These are phyloP conservation scores for Trichoderma asperelloides DNA, from an alignment of 495 filamentous ascomycete genomes.

Conservation along the genomic window DNA sequence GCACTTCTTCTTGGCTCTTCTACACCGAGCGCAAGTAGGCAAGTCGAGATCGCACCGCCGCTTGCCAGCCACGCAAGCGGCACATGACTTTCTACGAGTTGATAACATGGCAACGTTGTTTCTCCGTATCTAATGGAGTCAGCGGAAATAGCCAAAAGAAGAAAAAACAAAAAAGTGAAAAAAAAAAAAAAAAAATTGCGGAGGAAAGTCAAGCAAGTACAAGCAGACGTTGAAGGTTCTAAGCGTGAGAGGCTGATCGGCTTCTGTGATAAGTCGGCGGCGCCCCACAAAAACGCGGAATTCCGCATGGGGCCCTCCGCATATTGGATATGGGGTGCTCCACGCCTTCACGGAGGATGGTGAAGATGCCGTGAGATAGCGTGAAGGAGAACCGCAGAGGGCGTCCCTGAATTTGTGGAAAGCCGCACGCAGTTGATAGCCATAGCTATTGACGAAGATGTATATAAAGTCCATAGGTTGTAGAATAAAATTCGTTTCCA, in stretches of 20 bases:
- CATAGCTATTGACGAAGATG: too few relatives aligned
- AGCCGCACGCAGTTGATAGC: background rate
- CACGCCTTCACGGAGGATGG: background rate
- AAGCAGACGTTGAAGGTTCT: background rate
- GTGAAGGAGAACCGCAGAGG: background rate
- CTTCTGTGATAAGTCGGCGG: background rate
- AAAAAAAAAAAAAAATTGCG: background rate
- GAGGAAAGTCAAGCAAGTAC: background rate
- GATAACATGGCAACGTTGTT: background rate
- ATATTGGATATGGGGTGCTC: background rate
- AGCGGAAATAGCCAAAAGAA: background rate
- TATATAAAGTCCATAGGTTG: too few relatives aligned
- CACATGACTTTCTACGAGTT: background rate
- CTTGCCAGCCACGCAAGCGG: slow-evolving; percentile 1
- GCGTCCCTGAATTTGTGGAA: background rate
- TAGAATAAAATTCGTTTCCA: too few relatives aligned
- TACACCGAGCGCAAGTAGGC: background rate
- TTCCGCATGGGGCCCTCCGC: background rate
- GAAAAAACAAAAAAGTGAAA: background rate
- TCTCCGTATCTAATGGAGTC: background rate
- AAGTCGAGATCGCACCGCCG: slow-evolving; percentile 4
- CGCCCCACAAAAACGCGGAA: background rate
- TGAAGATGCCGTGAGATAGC: background rate
- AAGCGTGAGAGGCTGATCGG: background rate
- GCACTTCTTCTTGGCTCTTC: background rate